These are phyloP conservation scores for Fusarium protoensiforme DNA, from an alignment of 2,329 filamentous ascomycete species.

Conservation along the genomic window DNA sequence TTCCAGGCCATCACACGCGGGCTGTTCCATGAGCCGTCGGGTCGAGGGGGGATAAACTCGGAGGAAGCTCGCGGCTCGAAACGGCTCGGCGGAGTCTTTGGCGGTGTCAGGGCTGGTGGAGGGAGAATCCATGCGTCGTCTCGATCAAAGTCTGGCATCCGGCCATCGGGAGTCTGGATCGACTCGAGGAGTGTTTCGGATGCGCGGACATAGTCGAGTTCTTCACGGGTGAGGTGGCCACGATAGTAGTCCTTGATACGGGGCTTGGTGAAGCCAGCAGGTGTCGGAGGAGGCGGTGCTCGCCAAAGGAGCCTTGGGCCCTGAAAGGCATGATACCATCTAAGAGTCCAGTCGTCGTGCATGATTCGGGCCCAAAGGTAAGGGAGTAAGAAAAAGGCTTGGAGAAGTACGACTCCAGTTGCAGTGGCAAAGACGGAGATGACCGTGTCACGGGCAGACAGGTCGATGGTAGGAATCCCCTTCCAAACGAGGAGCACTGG, in stretches of 20 bases:
- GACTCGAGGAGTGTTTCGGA: constrained; percentile 50
- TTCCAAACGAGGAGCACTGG: constrained; percentile 65
- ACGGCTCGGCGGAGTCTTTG: constrained; percentile 16
- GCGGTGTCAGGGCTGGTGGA: constrained; percentile 42
- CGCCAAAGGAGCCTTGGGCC: constrained; percentile 60
- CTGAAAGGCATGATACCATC: constrained; percentile 58
- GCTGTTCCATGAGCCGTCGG: constrained; percentile 53
- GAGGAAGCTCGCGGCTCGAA: constrained; percentile 16
- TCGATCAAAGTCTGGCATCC: constrained; percentile 40
- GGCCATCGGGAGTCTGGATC: constrained; percentile 43
- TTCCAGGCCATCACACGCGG: constrained; percentile 55
- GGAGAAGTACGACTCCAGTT: constrained; percentile 53
- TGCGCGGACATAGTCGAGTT: constrained; percentile 53
- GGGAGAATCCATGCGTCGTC: constrained; percentile 48
- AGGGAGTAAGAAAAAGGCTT: constrained; percentile 62
- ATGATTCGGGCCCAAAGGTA: constrained; percentile 63
- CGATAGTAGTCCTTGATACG: constrained; percentile 61
- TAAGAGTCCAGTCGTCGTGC: constrained; percentile 62
- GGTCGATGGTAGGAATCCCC: constrained; percentile 43
- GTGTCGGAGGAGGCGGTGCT: constrained; percentile 48
- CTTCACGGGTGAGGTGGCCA: constrained; percentile 59
- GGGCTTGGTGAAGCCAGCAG: constrained; percentile 54
- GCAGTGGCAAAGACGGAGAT: constrained; percentile 58
- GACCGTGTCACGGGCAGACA: constrained; percentile 39
- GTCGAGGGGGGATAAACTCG: constrained; percentile 47